Evolutionary conservation across 352 stramenopile genomes (phyloP), one percentile per base, ranked within the genome.

Genomic region (Halophytophthora batemanensis): DNA sequence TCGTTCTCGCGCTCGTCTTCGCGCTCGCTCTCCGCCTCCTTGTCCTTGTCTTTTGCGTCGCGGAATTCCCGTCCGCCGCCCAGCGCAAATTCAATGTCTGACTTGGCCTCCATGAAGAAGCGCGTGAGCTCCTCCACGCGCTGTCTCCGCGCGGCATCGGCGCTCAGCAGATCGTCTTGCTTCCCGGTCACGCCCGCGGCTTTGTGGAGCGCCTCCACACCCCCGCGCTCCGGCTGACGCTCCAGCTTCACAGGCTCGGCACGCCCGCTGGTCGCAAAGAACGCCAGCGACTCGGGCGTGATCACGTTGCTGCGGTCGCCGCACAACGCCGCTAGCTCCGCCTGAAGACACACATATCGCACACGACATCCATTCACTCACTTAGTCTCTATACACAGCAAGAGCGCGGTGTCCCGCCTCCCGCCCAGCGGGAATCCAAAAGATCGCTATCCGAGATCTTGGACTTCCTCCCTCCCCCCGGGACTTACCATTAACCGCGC

Each of bases 21-120:
- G 12, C 65, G 59, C 40, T 91, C 76, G 15, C 57, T 76, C 31
- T 90, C 77, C 3, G 58, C 57, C 31, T 90, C 84, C 40, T 79
- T 82, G 23, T 87, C 77, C 22, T 82, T 82, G 31, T 90, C 79
- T 33, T 85, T 87, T 10, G 60, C 41, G 35, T 92, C 82, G 18
- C 80, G 75, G 44, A 84, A 84, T 23, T 90, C 80, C 6, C 78
- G 68, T 2, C 71, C 77, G 17, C 81, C 75, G 31, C 84, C 82
- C 8, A 93, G 57, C 11, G 82, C 82, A 67, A 95, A 95, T 51
- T 95, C 84, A 50, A 95, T 95, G 49, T 95, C 85, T 19, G 82
- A 93, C 53, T 93, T 95, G 49, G 82, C 81, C 51, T 95, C 85
- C 82, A 95, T 93, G 49, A 95, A 95, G 60, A 95, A 95, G 1